These are phyloP conservation scores for Pisolithus marmoratus DNA, from an alignment of 768 basidiomycete species.

Conservation along the genomic window DNA sequence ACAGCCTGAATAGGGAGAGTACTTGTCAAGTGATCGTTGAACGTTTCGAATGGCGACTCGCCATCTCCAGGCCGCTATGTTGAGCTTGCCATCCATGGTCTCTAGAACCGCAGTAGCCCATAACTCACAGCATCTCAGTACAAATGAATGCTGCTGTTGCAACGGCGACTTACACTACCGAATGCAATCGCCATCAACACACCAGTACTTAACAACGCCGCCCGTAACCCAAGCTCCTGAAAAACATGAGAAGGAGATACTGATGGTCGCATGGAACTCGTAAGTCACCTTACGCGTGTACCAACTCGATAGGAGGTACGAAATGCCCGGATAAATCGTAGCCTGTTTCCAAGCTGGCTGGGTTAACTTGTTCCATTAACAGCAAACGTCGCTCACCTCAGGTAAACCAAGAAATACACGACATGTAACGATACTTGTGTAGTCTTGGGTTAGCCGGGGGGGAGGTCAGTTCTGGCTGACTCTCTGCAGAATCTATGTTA, in stretches of 20 bases:
- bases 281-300: conserved; percentile 18
- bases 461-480: background rate
- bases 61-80: conserved; percentile 71
- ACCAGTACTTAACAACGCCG: conserved; percentile 54
- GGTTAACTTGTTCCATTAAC: background rate
- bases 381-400: conserved; percentile 32
- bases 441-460: conserved; percentile 46
- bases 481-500: conserved; percentile 13
- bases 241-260: background rate
- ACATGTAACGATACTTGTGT: conserved; percentile 50
- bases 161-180: conserved; percentile 42
- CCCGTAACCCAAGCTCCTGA: conserved; percentile 60
- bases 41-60: conserved; percentile 14
- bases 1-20: conserved; percentile 43
- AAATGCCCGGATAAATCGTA: conserved; percentile 59
- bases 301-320: conserved; percentile 28
- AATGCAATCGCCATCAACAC: conserved; percentile 61
- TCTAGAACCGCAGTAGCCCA: conserved; percentile 70
- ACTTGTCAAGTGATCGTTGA: background rate
- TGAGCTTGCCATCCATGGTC: conserved; percentile 60
- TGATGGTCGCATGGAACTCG: background rate
- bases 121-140: conserved; percentile 32
- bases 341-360: conserved; percentile 28
- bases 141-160: background rate
- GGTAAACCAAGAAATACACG: conserved; percentile 61